Percentiles rank a stretch among this genome's conserved stretches.
phyloP scores from a whole-genome alignment of 257 asterid species.

The Solanum lycopersicoides region DNA sequence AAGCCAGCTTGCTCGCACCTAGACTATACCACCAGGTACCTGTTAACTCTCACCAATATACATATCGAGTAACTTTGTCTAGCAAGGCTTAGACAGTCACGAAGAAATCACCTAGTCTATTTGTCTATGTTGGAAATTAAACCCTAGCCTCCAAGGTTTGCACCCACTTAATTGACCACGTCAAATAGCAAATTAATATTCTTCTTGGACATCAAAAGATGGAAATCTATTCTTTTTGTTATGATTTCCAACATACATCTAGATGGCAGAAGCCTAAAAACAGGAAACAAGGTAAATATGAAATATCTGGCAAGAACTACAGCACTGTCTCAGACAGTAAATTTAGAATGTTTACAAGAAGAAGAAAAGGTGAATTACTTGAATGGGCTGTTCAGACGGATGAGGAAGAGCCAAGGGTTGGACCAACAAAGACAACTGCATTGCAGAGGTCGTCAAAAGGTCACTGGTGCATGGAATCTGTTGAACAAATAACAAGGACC shows the following conservation, averaged over 20 bases:
- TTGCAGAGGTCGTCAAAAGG: constrained; percentile 83
- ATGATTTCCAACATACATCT: neutral
- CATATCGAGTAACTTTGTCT: neutral
- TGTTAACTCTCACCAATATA: neutral
- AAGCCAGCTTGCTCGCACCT: neutral
- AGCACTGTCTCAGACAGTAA: neutral
- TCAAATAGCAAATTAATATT: neutral
- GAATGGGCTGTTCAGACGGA: constrained; percentile 92
- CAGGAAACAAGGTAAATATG: neutral
- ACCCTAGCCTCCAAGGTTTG: neutral
- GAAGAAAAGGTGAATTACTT: constrained; percentile 37
- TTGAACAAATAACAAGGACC: neutral
- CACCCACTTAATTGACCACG: neutral
- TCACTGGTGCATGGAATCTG: constrained; percentile 94
- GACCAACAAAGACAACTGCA: constrained; percentile 92
- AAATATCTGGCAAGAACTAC: neutral
- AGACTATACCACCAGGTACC: neutral
- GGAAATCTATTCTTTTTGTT: neutral
- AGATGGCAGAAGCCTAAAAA: neutral
- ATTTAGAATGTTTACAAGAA: neutral
- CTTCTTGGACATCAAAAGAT: neutral
- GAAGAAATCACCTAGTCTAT: neutral
- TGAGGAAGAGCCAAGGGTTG: constrained; percentile 97
- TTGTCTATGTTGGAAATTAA: neutral
- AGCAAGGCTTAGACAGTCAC: neutral